Evolutionary conservation across 2,329 filamentous ascomycete species (phyloP), one percentile per base, ranked within the genome.

Genomic region (Metarhizium rileyi): DNA sequence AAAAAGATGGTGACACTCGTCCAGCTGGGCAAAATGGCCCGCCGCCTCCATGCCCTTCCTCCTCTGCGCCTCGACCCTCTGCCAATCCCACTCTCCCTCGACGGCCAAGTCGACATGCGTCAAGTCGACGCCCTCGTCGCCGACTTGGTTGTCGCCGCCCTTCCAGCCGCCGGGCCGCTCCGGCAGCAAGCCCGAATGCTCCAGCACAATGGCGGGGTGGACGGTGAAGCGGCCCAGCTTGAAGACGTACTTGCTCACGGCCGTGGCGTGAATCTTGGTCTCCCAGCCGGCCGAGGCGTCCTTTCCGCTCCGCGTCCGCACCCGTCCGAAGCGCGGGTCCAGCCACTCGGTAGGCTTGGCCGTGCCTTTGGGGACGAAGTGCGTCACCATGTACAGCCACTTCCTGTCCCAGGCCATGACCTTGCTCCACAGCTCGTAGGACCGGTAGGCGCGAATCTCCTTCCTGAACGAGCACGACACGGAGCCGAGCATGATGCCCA

Each of bases 171-270:
- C 81, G 0, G 89, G 88, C 44, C 83, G 76, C 50, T 77, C 70
- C 0, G 93, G 93, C 46, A 97, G 70, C 63, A 96, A 71, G 1
- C 83, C 81, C 46, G 84, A 84, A 33, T 83, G 78, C 41, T 78
- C 73, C 25, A 97, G 73, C 7, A 91, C 74, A 44, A 86, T 74
- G 57, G 90, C 85, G 0, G 93, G 90, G 55, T 90, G 81, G 4
- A 97, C 80, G 0, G 91, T 97, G 59, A 93, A 74, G 23, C 91
- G 75, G 1, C 85, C 87, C 50, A 89, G 75, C 71, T 91, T 91
- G 64, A 88, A 83, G 38, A 91, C 87, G 64, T 91, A 91, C 70
- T 90, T 90, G 70, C 79, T 83, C 41, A 91, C 66, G 1, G 82
- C 83, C 0, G 83, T 84, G 1, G 87, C 87, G 57, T 85, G 77